Evolutionary conservation across 139 green algal species (phyloP).

Genomic region (Chlorella sorokiniana): DNA sequence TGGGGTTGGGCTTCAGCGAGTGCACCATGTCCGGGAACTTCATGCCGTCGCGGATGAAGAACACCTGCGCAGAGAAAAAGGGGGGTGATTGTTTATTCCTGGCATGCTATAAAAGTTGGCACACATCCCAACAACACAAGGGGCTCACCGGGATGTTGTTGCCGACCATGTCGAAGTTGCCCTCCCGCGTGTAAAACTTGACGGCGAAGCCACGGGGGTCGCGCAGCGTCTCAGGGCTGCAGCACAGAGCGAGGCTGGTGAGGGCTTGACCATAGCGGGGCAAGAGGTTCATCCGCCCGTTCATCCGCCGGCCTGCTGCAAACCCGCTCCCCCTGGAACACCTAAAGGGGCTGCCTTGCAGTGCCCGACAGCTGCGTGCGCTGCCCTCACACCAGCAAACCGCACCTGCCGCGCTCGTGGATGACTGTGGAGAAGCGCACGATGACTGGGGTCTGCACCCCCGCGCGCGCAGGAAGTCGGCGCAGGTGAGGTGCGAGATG

Average conservation of each 20-base stretch:
- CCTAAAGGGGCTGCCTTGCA: too few species aligned
- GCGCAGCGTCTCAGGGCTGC: slow-evolving; percentile 88
- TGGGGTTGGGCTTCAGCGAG: slow-evolving; percentile 96
- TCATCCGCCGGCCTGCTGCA: too few species aligned
- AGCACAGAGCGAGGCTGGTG: slow-evolving; percentile 18
- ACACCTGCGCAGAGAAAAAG: slow-evolving; percentile 41
- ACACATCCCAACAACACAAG: not conserved
- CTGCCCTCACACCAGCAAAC: too few species aligned
- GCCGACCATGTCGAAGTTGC: slow-evolving; percentile 89
- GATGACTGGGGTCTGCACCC: slow-evolving; percentile 94
- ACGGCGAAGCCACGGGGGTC: slow-evolving; percentile 95
- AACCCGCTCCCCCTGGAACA: too few species aligned
- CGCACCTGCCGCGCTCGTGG: slow-evolving; percentile 74
- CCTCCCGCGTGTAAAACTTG: slow-evolving; percentile 97
- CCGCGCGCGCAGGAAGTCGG: slow-evolving; percentile 93
- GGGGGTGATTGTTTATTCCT: not conserved
- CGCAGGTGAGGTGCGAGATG: slow-evolving; percentile 90
- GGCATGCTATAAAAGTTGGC: not conserved
- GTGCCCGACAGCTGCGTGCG: too few species aligned
- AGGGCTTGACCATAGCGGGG: too few species aligned
- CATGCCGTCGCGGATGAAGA: slow-evolving; percentile 92
- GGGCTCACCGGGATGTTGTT: slow-evolving; percentile 89
- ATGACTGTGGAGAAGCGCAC: slow-evolving; percentile 89
- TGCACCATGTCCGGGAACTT: slow-evolving; percentile 98
- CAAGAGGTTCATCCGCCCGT: too few species aligned